Evolutionary conservation across 108 stramenopile genomes (phyloP).

Genomic region (Nitzschia sp.): DNA sequence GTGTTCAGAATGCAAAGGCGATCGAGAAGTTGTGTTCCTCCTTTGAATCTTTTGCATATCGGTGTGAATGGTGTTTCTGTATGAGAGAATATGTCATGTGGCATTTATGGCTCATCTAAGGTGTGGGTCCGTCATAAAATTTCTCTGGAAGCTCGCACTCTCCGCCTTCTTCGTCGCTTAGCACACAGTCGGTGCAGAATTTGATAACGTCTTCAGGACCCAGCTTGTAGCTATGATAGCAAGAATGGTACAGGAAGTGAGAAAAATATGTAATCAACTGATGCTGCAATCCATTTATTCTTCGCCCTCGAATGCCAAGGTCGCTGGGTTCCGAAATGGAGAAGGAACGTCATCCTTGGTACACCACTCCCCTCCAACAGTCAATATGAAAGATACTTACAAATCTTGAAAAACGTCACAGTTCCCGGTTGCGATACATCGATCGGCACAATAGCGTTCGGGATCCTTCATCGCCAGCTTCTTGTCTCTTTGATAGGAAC

Average conservation of each 20-base stretch:
- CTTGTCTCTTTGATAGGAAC: constrained; percentile 52
- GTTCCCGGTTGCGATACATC: constrained; percentile 79
- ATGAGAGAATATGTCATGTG: no score
- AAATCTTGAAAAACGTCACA: constrained; percentile 78
- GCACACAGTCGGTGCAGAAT: constrained; percentile 83
- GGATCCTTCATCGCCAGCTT: constrained; percentile 67
- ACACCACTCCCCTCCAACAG: no score
- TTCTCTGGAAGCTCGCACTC: constrained; percentile 53
- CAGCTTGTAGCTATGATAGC: constrained; percentile 55
- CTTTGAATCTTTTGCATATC: no score
- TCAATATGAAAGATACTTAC: background rate
- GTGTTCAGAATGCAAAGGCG: no score
- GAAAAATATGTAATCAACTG: background rate
- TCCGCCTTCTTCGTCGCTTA: constrained; percentile 68
- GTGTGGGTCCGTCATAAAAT: constrained; percentile 34
- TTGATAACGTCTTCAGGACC: constrained; percentile 55
- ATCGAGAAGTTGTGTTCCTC: no score
- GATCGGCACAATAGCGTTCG: constrained; percentile 74
- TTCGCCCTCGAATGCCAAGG: no score
- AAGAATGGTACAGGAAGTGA: constrained; percentile 2
- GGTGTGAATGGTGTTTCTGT: no score
- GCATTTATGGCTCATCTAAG: background rate
- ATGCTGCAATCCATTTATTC: no score
- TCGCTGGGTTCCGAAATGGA: no score
- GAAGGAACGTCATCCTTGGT: no score